Base-by-base conservation (phyloP, 306 rosid genomes). In the Corylus americana region DNA sequence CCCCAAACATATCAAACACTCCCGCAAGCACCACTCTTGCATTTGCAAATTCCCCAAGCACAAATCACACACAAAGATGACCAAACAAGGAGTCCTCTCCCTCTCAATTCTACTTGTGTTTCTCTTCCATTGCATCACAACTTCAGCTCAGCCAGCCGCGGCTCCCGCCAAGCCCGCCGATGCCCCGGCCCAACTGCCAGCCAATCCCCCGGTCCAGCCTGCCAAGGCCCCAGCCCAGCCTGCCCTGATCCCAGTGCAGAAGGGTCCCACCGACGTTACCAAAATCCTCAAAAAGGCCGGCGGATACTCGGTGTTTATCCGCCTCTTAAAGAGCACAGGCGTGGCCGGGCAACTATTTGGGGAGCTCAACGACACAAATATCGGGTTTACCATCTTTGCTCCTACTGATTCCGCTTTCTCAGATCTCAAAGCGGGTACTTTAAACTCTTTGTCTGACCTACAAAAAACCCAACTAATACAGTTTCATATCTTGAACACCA, bases 321-420 rank as follows among this genome's bases (percentile, higher is more conserved):
- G 89, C 55, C 80, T 86, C 48, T 42, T 86, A 17, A 77, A 80
- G 53, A 76, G 68, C 67, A 86, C 87, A 20, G 79, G 81, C 63
- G 78, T 80, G 12, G 51, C 74, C 0, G 59, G 20, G 5, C 89
- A 80, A 61, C 51, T 86, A 37, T 55, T 50, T 49, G 77, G 70
- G 57, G 85, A 79, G 69, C 89, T 86, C 59, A 86, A 86, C 74
- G 48, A n/a, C 53, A 77, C 86, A 11, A 18, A 74, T 55, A 69
- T 14, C 22, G 73, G 80, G 55, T 8, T 86, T 49, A 86, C 89
- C 53, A 48, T 86, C 42, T 71, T 86, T 12, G 85, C 89, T 20
- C 89, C 89, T 1, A 63, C 78, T 5, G 85, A 86, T 70, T 45
- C 71, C 14, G 87, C 81, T 17, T 86, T 86, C 55, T 86, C 87